Evolutionary conservation across 306 rosid genomes (phyloP), one percentile per base, ranked within the genome.

Genomic region (Glycine soja): DNA sequence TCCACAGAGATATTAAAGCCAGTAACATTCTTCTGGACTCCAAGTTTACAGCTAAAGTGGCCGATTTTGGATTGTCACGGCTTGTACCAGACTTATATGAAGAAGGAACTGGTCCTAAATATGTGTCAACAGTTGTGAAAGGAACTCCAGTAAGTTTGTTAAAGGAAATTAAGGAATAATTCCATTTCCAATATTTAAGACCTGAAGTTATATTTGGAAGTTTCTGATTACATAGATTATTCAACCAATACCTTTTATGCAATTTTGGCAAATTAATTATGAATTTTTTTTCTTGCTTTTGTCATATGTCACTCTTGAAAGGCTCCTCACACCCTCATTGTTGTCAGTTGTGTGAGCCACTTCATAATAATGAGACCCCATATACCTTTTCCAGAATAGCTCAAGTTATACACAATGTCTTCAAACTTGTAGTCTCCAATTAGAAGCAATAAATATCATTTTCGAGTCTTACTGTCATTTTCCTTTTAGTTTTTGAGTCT

Each of bases 1-100:
- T 88, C 87, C 98, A 95, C 87, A 81, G 98, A 65, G 98, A 95
- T 81, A 91, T 95, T 32, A 95, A 95, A 86, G 90, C 98, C 67
- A 92, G 86, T 63, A 95, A 92, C 90, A 95, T 95, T 85, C 97
- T 95, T 73, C 82, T 95, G 76, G 95, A 92, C 82, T 79, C 88
- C 79, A 88, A 86, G 80, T 76, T 89, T 64, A 82, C 51, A 1
- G 95, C 98, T 51, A 95, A 92, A 86, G 97, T 95, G 67, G 97
- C 97, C 3, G 98, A 95, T 90, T 95, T 95, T 54, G 98, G 98
- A 76, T 84, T 95, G 66, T 95, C 98, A 0, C 88, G 97, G 53
- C 98, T 91, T 74, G 97, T 97, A 45, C 98, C 97, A 1, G 59
- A 62, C 76, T 82, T 80, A 8, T 90, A 91, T 42, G 90, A 76